These are phyloP conservation scores for Globisporangium carolinianum DNA, from an alignment of 352 stramenopile genomes.

Conservation along the genomic window DNA sequence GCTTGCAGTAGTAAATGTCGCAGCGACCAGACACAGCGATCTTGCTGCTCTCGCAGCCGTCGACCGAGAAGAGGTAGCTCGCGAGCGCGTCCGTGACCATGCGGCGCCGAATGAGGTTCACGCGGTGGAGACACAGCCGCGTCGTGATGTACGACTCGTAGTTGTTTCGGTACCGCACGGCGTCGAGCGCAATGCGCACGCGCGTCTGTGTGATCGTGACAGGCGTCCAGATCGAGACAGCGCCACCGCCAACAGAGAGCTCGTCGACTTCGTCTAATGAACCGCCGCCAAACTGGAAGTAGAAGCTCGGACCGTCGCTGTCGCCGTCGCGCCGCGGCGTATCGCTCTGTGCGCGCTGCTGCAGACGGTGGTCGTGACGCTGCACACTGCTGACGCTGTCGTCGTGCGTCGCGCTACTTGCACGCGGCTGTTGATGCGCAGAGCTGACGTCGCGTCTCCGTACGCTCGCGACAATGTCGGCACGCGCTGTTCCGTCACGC, in stretches of 20 bases:
- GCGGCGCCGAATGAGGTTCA: constrained; percentile 24
- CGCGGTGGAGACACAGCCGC: constrained; percentile 32
- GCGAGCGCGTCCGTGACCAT: constrained; percentile 9
- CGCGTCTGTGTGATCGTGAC: constrained; percentile 15
- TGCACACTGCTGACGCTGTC: neutral
- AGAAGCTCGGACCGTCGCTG: neutral
- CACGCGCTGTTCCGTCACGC: neutral
- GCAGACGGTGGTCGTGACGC: neutral
- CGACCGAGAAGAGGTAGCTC: constrained; percentile 29
- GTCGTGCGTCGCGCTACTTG: neutral
- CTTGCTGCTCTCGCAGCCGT: constrained; percentile 23
- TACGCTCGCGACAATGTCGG: neutral
- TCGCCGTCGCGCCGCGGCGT: neutral
- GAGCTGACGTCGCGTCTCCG: neutral
- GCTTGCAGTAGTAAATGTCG: constrained; percentile 34
- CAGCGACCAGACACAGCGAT: constrained; percentile 26
- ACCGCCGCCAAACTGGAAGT: constrained; percentile 1
- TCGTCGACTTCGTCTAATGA: neutral
- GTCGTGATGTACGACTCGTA: constrained; percentile 25
- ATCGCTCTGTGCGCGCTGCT: neutral
- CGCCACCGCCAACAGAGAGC: neutral
- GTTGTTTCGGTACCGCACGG: constrained; percentile 32
- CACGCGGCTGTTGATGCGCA: neutral
- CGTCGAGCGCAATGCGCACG: constrained; percentile 23
- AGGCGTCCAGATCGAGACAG: constrained; percentile 15